These are phyloP conservation scores for Nissolia schottii DNA, from an alignment of 306 rosid species.

Conservation along the genomic window DNA sequence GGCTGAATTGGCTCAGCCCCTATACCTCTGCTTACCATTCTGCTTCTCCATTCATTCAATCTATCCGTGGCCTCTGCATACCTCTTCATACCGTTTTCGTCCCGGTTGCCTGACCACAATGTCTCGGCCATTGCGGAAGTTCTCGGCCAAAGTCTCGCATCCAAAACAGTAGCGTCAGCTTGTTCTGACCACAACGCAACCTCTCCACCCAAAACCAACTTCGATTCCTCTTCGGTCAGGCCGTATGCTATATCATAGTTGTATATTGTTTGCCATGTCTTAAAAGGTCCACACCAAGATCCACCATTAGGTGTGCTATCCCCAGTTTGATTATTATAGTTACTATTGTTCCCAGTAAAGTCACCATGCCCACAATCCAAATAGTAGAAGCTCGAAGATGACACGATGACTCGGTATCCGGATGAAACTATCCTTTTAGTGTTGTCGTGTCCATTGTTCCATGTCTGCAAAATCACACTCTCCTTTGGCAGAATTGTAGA, in stretches of 20 bases:
- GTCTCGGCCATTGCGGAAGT: slow-evolving; percentile 75
- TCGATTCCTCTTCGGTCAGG: slow-evolving; percentile 60
- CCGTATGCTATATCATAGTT: slow-evolving; percentile 70
- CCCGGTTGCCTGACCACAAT: slow-evolving; percentile 78
- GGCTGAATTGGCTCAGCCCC: slow-evolving; percentile 93
- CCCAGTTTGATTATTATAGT: slow-evolving; percentile 38
- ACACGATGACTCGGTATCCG: slow-evolving; percentile 65
- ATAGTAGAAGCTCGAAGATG: slow-evolving; percentile 71
- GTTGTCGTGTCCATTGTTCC: slow-evolving; percentile 75
- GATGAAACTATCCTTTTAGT: slow-evolving; percentile 68
- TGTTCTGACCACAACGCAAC: slow-evolving; percentile 89
- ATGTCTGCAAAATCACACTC: slow-evolving; percentile 71
- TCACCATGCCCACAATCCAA: slow-evolving; percentile 87
- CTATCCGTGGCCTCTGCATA: slow-evolving; percentile 73
- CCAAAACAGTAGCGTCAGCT: slow-evolving; percentile 70
- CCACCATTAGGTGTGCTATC: slow-evolving; percentile 42
- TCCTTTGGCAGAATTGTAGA: slow-evolving; percentile 54
- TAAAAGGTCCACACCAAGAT: slow-evolving; percentile 90
- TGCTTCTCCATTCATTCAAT: slow-evolving; percentile 77
- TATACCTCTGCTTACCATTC: slow-evolving; percentile 74
- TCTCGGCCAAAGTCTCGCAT: slow-evolving; percentile 80
- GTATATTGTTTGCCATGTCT: slow-evolving; percentile 82
- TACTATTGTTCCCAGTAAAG: slow-evolving; percentile 62
- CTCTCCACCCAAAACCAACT: slow-evolving; percentile 86
- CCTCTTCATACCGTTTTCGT: slow-evolving; percentile 57